Percentiles rank a stretch among this genome's conserved stretches.
These are phyloP conservation scores for Aphanocladium album DNA, from an alignment of 2,329 filamentous ascomycete species.

Conservation along the genomic window DNA sequence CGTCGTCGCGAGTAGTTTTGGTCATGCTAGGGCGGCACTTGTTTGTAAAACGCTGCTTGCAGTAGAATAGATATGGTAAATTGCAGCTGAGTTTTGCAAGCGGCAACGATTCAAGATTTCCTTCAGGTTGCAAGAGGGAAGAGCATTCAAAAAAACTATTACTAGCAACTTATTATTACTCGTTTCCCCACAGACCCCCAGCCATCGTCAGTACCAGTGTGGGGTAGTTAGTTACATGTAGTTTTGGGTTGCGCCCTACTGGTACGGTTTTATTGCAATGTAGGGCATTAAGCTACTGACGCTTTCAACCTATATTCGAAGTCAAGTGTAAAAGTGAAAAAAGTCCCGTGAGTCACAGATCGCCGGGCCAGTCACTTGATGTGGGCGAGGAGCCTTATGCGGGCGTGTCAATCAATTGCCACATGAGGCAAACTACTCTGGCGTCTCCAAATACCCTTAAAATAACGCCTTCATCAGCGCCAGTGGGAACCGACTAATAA, in stretches of 20 bases:
- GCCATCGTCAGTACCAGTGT: no score
- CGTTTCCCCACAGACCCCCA: background rate
- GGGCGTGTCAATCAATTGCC: background rate
- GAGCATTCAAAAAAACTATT: no score
- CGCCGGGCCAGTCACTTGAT: background rate
- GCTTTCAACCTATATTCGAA: no score
- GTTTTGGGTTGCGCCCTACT: background rate
- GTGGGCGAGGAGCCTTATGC: background rate
- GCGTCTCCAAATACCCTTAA: background rate
- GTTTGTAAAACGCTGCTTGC: no score
- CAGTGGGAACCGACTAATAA: background rate
- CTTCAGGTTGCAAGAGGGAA: no score
- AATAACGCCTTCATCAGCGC: background rate
- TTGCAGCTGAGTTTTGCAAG: no score
- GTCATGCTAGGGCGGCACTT: conserved; percentile 5
- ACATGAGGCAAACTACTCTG: background rate
- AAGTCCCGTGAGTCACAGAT: background rate
- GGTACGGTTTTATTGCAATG: no score
- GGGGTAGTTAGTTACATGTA: background rate
- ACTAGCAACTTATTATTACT: background rate
- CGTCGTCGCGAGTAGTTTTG: conserved; percentile 14
- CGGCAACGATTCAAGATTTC: no score
- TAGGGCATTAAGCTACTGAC: no score
- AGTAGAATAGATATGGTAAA: no score
- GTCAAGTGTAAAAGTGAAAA: no score